Evolutionary conservation across 148 eudicot genomes (phyloP), one percentile per base, ranked within the genome.

Genomic region (Rhododendron vialii): DNA sequence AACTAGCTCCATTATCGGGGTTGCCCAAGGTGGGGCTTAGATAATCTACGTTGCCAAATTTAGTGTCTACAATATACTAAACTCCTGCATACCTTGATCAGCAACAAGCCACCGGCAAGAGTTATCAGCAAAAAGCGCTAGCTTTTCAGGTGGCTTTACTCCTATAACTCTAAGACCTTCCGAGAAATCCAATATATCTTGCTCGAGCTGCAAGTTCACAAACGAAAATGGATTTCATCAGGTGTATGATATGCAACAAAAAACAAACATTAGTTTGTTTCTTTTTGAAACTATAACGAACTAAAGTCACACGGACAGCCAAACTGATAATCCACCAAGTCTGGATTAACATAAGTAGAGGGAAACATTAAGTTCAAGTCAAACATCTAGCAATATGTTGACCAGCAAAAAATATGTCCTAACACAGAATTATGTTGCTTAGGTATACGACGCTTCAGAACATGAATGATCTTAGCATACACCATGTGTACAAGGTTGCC

Each of bases 121-220:
- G 91, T 96, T 96, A 88, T 96, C 99, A 82, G 99, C 99, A 87
- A 96, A 95, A 51, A 95, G 94, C 71, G 99, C 98, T 87, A 96
- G 78, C 89, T 93, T 96, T 90, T 96, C 98, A 79, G 89, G 92
- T 79, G 99, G 98, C 80, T 90, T 89, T 85, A 94, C 87, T 75
- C 98, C 98, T 87, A 94, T 91, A 90, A 91, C 93, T 91, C 99
- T 94, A 71, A 96, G 89, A 55, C 99, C 99, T 91, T 96, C 99
- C 85, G 94, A 90, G 88, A 95, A 95, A 59, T 94, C 89, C 89
- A 95, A 86, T 87, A 96, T 96, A 86, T 94, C 96, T 88, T 95
- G 94, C 92, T 95, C 96, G 47, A 96, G 94, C 99, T 96, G 96
- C 85, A 92, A 84, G 14, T 84, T 83, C 24, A 22, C 77, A 78